Base-by-base conservation (phyloP, 805 yeast species). In the Candida schatavii region DNA sequence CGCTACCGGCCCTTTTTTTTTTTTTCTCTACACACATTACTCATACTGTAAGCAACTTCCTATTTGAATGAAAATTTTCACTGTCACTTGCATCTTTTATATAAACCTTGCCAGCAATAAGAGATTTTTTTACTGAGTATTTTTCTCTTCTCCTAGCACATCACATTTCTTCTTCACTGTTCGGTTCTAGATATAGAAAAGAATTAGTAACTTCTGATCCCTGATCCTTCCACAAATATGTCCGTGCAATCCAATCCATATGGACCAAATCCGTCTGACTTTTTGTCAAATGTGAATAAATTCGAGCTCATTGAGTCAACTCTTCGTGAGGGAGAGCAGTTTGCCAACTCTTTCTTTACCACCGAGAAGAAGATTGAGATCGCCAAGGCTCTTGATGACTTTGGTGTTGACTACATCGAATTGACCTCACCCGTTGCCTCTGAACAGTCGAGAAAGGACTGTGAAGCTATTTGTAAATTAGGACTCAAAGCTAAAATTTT, bases 261-360 rank as follows among this genome's bases (percentile, higher is more conserved):
- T 51, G 81, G 81, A 25, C 81, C 81, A 33, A 73, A 77, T 49
- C 83, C 83, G 18, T 65, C 77, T 46, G 82, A 77, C 61, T 76
- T 62, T 48, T 62, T 77, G 47, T 77, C 82, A 27, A 77, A 77
- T 50, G 82, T 77, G 21, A 62, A 66, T 46, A 68, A 68, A 52
- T 77, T 77, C 56, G 71, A 77, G 59, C 59, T 77, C 30, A 77
- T 77, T 44, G 83, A 77, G 53, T 72, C 80, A 22, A 77, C 83
- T 18, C 65, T 77, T 43, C 75, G 83, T 73, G 83, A 77, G 57
- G 83, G 83, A 55, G 83, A 77, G 58, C 83, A 77, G 57, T 77
- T 77, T 50, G 82, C 83, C 52, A 77, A 77, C 51, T 76, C 83
- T n/a, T 77, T 77, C 49, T 77, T 77, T 65, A 68, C 74, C 37